Evolutionary conservation across 371 early-diverging fungal species (phyloP).

Genomic region (Lichtheimia ramosa): DNA sequence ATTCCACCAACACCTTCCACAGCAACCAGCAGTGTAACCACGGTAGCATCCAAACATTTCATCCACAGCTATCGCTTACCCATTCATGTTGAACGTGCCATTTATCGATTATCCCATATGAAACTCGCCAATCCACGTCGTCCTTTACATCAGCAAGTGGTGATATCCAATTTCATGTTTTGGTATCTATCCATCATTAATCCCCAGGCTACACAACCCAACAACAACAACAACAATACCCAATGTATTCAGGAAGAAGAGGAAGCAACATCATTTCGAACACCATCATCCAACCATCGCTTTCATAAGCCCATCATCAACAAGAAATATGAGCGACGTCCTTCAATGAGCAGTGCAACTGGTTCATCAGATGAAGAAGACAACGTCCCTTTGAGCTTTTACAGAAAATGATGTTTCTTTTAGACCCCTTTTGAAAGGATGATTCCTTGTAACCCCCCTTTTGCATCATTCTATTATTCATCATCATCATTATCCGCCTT

Average conservation of each 20-base stretch:
- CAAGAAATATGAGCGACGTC: neutral
- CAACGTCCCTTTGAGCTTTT: constrained; percentile 33
- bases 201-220: constrained; percentile 80
- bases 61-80: constrained; percentile 50
- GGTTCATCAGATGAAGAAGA: constrained; percentile 28
- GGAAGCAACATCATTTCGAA: constrained; percentile 13
- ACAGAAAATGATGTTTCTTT: constrained; percentile 11
- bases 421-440: neutral
- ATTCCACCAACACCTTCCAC: neutral
- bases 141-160: constrained; percentile 73
- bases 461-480: too few relatives aligned
- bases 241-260: constrained; percentile 66
- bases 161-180: constrained; percentile 80
- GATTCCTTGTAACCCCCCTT: too few relatives aligned
- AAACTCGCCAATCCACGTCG: constrained; percentile 76
- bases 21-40: constrained; percentile 16
- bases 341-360: neutral
- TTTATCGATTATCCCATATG: constrained; percentile 72
- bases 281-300: neutral
- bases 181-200: constrained; percentile 61
- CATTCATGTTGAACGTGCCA: constrained; percentile 64
- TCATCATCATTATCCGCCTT: too few relatives aligned
- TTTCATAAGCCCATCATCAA: neutral
- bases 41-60: constrained; percentile 7
- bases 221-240: constrained; percentile 67